A percentile compares a stretch with the other conserved stretches of the same genome.
Evolutionary conservation across 2,329 filamentous ascomycete species (phyloP).

Genomic region (Pseudocercospora pini-densiflorae): DNA sequence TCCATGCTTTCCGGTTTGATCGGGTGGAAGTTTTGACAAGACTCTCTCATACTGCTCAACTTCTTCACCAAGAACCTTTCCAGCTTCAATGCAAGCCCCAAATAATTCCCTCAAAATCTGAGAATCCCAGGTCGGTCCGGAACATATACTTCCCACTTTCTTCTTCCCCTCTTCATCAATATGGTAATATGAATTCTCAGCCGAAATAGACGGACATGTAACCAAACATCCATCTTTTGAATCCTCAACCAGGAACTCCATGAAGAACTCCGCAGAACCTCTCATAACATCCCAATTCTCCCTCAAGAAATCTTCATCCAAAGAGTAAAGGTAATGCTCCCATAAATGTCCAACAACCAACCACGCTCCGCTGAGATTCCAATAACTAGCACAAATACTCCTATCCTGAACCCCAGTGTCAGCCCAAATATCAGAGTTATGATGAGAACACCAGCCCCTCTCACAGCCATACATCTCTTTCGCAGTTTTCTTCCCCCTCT

Average conservation of each 20-base stretch:
- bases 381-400: constrained; percentile 6
- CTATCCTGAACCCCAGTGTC: neutral
- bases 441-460: neutral
- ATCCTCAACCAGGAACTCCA: neutral
- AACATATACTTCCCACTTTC: neutral
- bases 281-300: neutral
- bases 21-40: neutral
- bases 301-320: neutral
- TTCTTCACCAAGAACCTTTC: neutral
- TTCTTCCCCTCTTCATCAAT: neutral
- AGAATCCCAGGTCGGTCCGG: constrained; percentile 3
- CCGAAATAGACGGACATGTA: neutral
- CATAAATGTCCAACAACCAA: neutral
- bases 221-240: neutral
- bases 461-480: neutral
- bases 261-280: neutral
- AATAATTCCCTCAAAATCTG: constrained; percentile 9
- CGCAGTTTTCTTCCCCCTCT: neutral
- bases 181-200: constrained; percentile 4
- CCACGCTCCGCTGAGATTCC: constrained; percentile 4
- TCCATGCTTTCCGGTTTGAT: neutral
- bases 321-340: neutral
- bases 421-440: constrained; percentile 7
- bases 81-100: neutral
- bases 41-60: neutral